Conservation (phyloP, 805 yeast genomes). For the Kodamaea kakaduensis region DNA sequence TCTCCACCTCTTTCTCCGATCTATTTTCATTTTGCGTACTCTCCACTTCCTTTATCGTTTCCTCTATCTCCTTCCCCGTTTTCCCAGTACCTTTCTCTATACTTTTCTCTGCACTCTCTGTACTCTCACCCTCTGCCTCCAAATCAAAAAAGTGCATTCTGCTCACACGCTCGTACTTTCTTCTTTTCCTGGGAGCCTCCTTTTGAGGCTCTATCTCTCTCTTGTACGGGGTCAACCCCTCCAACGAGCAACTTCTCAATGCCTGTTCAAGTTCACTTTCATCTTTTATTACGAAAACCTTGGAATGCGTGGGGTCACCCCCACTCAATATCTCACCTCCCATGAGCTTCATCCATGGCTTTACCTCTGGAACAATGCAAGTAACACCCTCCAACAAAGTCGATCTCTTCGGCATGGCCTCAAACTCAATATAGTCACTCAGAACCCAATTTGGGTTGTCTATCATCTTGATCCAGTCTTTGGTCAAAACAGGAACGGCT, state of each 20-base stretch:
- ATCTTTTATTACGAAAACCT: slow-evolving; percentile 1
- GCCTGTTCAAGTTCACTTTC: background rate
- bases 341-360: slow-evolving; percentile 4
- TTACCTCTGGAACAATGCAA: slow-evolving; percentile 3
- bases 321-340: slow-evolving; percentile 3
- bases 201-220: slow-evolving; percentile 2
- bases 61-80: too few relatives aligned
- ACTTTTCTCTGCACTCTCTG: too few relatives aligned
- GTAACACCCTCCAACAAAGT: slow-evolving; percentile 5
- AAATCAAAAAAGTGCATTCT: slow-evolving; percentile 35
- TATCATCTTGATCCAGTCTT: slow-evolving; percentile 19
- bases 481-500: slow-evolving; percentile 26
- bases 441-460: background rate
- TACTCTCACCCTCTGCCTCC: background rate
- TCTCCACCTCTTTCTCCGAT: background rate
- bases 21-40: slow-evolving; percentile 1
- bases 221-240: slow-evolving; percentile 1
- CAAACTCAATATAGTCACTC: background rate
- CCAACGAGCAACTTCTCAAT: slow-evolving; percentile 1
- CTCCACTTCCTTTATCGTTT: too few relatives aligned
- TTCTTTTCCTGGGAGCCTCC: slow-evolving; percentile 14
- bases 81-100: too few relatives aligned
- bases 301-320: background rate
- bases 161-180: slow-evolving; percentile 29
- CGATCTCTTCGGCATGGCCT: background rate